Evolutionary conservation across 495 filamentous ascomycete genomes (phyloP), one percentile per base, ranked within the genome.

Genomic region (Podospora bellae-mahoneyi): DNA sequence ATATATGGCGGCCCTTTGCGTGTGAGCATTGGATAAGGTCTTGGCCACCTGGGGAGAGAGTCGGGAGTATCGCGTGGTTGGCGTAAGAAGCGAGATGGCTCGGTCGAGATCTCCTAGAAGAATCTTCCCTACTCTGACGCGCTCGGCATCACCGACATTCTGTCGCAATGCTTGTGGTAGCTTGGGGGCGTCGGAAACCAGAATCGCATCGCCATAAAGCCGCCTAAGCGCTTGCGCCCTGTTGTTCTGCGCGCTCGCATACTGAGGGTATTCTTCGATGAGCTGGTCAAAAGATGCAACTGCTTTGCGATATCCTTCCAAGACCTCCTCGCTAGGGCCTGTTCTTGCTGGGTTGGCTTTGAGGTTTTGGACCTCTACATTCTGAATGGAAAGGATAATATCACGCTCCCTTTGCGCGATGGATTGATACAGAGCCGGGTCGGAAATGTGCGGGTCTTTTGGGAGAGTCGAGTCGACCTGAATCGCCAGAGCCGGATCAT

Each of bases 161-260:
- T 66, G 65, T 23, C 83, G 60, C 27, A 84, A 63, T 19, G 77
- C 76, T 60, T 72, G 69, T 4, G 67, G 69, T 7, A 61, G 62
- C 19, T 64, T 64, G 1, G 67, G 62, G 7, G 71, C 69, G 4
- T 70, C 69, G 27, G 69, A 66, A 60, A 85, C 59, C 34, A 84
- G 70, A 66, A 85, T 77, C 1, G 73, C 66, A 68, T 86, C 83
- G n/a, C 86, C 86, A 39, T 83, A 83, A 54, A 84, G 76, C 66
- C 91, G 79, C 5, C 92, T 84, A 0, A 87, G 70, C 16, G 88
- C 84, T 70, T 95, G 92, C 4, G 91, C 92, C 57, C 91, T 84
- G 75, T 97, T 96, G 68, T 90, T 90, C 68, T 87, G 86, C 0
- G 87, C 90, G 59, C 88, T 88, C 2, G 92, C 91, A 72, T 95